These are phyloP conservation scores for Schizopora paradoxa DNA, from an alignment of 1,284 basidiomycete species.

Conservation along the genomic window DNA sequence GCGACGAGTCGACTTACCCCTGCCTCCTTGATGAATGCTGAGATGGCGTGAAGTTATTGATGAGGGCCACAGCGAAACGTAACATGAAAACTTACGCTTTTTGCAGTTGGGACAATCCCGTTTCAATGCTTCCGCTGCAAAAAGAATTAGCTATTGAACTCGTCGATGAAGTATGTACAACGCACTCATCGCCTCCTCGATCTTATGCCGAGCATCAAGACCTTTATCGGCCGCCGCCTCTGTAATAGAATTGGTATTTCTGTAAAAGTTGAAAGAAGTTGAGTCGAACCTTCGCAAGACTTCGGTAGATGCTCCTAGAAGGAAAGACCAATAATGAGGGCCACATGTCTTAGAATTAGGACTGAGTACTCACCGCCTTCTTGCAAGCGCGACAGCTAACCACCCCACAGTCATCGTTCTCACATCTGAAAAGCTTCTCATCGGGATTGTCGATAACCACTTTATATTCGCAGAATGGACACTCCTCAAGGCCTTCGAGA, in stretches of 20 bases:
- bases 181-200: constrained; percentile 89
- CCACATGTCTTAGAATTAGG: background rate
- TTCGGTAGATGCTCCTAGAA: constrained; percentile 78
- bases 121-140: constrained; percentile 69
- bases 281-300: constrained; percentile 64
- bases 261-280: constrained; percentile 4
- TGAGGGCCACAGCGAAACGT: constrained; percentile 9
- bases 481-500: constrained; percentile 73
- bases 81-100: constrained; percentile 45
- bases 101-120: constrained; percentile 79
- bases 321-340: constrained; percentile 4
- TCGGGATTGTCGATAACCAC: constrained; percentile 72
- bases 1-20: constrained; percentile 44
- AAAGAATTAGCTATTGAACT: constrained; percentile 1
- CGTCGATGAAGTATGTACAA: constrained; percentile 3
- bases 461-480: constrained; percentile 83
- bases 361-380: constrained; percentile 46
- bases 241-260: constrained; percentile 24
- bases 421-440: constrained; percentile 77
- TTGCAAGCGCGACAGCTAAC: constrained; percentile 77
- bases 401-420: constrained; percentile 64
- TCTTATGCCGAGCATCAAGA: constrained; percentile 64
- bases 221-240: constrained; percentile 69
- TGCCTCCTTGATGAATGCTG: constrained; percentile 71
- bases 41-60: constrained; percentile 7